Evolutionary conservation across 169 alveolate species (phyloP), one percentile per base, ranked within the genome.

Genomic region (Blepharisma undulans): DNA sequence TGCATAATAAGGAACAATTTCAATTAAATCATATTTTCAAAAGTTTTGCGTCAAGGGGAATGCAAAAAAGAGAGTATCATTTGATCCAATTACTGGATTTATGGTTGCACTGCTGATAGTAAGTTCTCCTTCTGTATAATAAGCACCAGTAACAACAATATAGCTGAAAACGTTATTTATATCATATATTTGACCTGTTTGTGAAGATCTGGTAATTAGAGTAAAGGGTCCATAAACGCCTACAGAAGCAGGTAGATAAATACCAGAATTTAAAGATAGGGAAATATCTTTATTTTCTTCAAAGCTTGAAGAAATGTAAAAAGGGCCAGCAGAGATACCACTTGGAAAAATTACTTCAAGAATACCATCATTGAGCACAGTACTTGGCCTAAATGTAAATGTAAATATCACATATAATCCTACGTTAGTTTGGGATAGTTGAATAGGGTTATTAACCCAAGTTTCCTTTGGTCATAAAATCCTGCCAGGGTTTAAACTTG

Each of bases 221-320:
- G 34, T 12, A 36, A 86, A 86, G 71, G 91, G 91, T n/a, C 91
- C 91, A 86, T 86, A 86, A 33, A 4, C 14, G 6, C 91, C 91
- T 2, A 66, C 27, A 30, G 72, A 30, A 33, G 7, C 12, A 6
- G 86, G 71, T 14, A 78, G 19, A 18, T 59, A 5, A 6, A 0
- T 25, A 21, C 19, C 7, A 3, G 0, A 3, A 22, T 30, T 84
- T 12, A 14, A n/a, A n/a, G n/a, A n/a, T n/a, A 78, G 16, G 7
- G 86, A 2, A 16, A 78, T 78, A 7, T 78, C 86, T 78, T 78
- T 22, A 27, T 36, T 8, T 5, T 4, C 7, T 2, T 4, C 2
- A 25, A 78, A 78, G 10, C 16, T 12, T 22, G 61, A 27, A 21
- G 4, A 1, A 21, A 78, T 22, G 14, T 1, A 78, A 10, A 1